phyloP scores from a whole-genome alignment of 2,329 filamentous ascomycete genomes.

The Fonsecaea multimorphosa region DNA sequence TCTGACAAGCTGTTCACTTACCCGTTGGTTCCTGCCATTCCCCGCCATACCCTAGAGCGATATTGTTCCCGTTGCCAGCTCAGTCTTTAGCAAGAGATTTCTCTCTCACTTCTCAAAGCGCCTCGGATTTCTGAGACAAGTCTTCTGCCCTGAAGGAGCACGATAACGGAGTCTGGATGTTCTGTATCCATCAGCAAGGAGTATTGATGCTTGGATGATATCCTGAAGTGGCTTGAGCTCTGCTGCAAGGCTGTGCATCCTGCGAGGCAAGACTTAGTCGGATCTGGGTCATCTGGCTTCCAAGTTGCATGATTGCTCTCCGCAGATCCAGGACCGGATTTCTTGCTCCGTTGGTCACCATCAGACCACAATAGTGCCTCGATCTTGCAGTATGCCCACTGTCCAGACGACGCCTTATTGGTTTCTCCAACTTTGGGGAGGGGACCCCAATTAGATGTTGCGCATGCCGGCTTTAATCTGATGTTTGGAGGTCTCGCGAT shows the following conservation, averaged over 20 bases:
- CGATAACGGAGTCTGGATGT: background rate
- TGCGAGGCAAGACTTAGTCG: background rate
- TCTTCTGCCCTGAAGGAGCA: background rate
- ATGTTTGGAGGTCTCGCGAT: background rate
- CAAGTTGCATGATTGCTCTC: constrained; percentile 2
- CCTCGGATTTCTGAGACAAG: background rate
- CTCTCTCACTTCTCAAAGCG: background rate
- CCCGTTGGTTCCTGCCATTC: background rate
- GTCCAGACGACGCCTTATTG: constrained; percentile 8
- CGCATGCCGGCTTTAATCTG: constrained; percentile 13
- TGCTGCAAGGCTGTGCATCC: constrained; percentile 18
- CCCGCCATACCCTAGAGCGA: background rate
- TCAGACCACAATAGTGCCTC: constrained; percentile 9
- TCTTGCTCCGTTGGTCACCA: constrained; percentile 1
- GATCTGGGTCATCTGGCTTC: background rate
- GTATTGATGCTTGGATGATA: background rate
- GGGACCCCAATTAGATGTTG: constrained; percentile 1
- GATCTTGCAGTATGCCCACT: constrained; percentile 16
- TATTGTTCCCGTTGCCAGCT: background rate
- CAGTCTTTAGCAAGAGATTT: background rate
- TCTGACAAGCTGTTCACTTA: background rate
- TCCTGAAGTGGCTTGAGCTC: background rate
- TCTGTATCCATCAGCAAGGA: background rate
- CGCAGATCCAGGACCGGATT: constrained; percentile 13
- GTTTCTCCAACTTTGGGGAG: constrained; percentile 14